A percentile compares a stretch with the other conserved stretches of the same genome.
phyloP scores from a whole-genome alignment of 192 early-diverging fungal genomes.

The Kappamyces sp. region DNA sequence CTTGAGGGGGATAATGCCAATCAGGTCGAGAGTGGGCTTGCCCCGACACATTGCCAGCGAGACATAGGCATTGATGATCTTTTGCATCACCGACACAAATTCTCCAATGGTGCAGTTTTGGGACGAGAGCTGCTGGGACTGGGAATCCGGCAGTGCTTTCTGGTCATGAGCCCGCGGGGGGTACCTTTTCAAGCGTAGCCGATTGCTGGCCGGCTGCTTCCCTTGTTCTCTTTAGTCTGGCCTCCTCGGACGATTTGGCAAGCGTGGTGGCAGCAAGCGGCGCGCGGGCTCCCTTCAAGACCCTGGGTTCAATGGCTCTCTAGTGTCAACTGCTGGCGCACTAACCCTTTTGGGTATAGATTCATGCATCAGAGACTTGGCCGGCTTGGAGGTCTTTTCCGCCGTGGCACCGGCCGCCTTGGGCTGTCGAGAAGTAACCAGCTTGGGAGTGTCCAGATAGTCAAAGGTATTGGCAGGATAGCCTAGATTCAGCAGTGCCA shows the following conservation, averaged over 20 bases:
- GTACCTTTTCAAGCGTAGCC: too few species aligned
- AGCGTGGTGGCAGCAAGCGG: too few species aligned
- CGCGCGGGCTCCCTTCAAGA: too few species aligned
- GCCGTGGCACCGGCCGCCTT: background rate
- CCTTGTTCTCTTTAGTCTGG: too few species aligned
- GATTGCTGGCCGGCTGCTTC: too few species aligned
- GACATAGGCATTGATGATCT: slow-evolving; percentile 8
- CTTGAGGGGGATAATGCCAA: background rate
- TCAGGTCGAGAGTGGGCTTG: background rate
- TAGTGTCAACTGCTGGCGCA: slow-evolving; percentile 17
- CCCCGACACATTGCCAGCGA: background rate
- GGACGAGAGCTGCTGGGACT: too few species aligned
- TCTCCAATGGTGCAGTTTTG: too few species aligned
- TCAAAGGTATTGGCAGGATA: background rate
- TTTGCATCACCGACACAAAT: background rate
- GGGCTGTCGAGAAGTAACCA: background rate
- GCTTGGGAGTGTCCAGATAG: background rate
- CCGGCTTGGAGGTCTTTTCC: background rate
- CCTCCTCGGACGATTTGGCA: too few species aligned
- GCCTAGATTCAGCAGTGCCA: slow-evolving; percentile 9
- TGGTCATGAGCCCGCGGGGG: too few species aligned
- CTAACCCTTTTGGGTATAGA: background rate
- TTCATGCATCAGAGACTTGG: slow-evolving; percentile 4
- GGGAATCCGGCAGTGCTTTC: too few species aligned
- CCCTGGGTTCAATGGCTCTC: too few species aligned